Conservation (phyloP, 257 asterid genomes). For the Salvia miltiorrhiza region DNA sequence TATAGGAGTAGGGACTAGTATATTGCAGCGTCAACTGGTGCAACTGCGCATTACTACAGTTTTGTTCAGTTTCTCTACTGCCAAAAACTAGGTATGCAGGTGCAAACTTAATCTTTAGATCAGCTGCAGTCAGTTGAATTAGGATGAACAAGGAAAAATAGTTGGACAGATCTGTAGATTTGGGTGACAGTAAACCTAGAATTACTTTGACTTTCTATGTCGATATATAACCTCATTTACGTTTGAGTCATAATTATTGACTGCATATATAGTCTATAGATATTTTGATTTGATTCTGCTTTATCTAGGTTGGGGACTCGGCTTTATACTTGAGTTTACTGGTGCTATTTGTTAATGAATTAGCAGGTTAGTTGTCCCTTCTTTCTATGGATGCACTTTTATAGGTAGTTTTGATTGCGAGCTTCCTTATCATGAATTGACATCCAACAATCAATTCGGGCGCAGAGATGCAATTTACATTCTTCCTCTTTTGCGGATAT, state of each 20-base stretch:
- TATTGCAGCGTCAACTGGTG: conserved; percentile 13
- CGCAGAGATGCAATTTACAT: conserved; percentile 89
- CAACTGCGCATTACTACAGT: conserved; percentile 2
- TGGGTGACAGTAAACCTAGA: conserved; percentile 10
- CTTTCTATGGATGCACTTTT: neutral
- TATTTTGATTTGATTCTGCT: conserved; percentile 13
- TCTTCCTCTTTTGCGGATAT: conserved; percentile 89
- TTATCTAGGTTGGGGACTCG: conserved; percentile 82
- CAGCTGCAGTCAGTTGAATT: neutral
- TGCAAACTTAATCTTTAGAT: neutral
- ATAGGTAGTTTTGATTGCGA: conserved; percentile 5
- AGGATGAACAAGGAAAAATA: neutral
- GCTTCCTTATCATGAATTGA: conserved; percentile 16
- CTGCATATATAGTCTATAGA: conserved; percentile 6
- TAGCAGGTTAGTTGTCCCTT: conserved; percentile 53
- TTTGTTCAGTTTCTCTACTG: neutral
- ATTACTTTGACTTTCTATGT: neutral
- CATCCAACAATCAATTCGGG: conserved; percentile 16
- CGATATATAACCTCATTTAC: neutral
- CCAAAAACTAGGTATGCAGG: neutral
- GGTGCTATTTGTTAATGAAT: conserved; percentile 76
- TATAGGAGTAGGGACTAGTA: neutral
- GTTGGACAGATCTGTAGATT: neutral
- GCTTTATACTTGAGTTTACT: conserved; percentile 87
- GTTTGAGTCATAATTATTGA: neutral